A percentile compares a stretch with the other conserved stretches of the same genome.
phyloP scores from a whole-genome alignment of 495 filamentous ascomycete species.

The Podospora sp. region DNA sequence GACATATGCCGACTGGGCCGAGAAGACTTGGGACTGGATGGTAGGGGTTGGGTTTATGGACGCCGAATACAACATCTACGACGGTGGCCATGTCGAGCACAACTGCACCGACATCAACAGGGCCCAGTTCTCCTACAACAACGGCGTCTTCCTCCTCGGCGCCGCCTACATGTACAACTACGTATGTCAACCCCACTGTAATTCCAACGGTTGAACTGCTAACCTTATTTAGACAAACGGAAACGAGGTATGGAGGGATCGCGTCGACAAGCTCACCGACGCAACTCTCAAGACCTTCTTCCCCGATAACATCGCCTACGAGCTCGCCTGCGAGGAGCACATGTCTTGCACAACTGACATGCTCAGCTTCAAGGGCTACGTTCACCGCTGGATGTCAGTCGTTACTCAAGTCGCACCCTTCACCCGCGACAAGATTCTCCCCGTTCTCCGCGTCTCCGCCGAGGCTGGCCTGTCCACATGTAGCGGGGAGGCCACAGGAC shows the following conservation, averaged over 20 bases:
- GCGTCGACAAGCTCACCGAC: conserved; percentile 62
- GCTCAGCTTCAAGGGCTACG: conserved; percentile 83
- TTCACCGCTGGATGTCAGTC: conserved; percentile 78
- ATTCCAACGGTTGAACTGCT: not conserved
- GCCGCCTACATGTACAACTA: conserved; percentile 79
- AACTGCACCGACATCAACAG: conserved; percentile 67
- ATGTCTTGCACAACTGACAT: conserved; percentile 73
- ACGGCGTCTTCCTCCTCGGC: conserved; percentile 69
- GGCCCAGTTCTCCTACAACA: conserved; percentile 78
- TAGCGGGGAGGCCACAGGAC: conserved; percentile 57
- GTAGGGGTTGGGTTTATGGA: conserved; percentile 63
- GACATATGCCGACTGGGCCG: conserved; percentile 78
- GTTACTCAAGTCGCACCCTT: conserved; percentile 73
- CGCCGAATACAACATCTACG: conserved; percentile 66
- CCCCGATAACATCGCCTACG: conserved; percentile 55
- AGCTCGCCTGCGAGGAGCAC: conserved; percentile 67
- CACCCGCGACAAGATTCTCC: conserved; percentile 62
- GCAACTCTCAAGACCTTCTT: conserved; percentile 64
- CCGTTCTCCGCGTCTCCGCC: conserved; percentile 65
- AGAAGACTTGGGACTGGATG: conserved; percentile 75
- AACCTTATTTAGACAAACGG: conserved; percentile 55
- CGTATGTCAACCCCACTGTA: conserved; percentile 41
- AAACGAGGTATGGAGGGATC: conserved; percentile 58
- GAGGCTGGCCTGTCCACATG: conserved; percentile 71
- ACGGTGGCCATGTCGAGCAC: conserved; percentile 67